Base-by-base conservation (phyloP, 208 protist genomes). In the Crithidia acanthocephali region DNA sequence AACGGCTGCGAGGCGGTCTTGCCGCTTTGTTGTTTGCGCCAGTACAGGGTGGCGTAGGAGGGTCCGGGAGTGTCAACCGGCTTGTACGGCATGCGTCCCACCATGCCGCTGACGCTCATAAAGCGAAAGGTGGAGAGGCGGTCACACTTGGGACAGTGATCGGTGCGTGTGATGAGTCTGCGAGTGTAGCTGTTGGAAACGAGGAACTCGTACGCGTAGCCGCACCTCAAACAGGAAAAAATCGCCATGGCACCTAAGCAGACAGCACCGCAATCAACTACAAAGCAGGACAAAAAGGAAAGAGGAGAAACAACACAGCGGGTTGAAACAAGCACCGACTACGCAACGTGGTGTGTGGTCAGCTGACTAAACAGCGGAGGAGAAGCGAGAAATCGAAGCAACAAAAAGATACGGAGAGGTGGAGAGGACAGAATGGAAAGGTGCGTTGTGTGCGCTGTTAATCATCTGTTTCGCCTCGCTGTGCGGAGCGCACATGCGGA, bases 201-300 rank as follows among this genome's bases (percentile, higher is more conserved):
- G 53, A 89, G 73, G 62, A 91, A 91, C 63, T 93, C 85, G 57
- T 90, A 90, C 74, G 89, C 89, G 72, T 88, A 93, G 47, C 85
- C 88, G 59, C 88, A 93, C 20, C 78, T 72, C 20, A 91, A 22
- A 37, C 88, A 93, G 3, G 88, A 93, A 76, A 93, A 93, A 13
- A 93, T 63, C 22, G 85, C 88, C 88, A 93, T 93, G n/a, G 15
- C 27, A 47, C 35, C 58, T 22, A 20, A 22, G 18, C 18, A 50
- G 18, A 6, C 45, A 50, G 5, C 8, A 50, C 45, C 8, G 4
- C 23, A 20, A 42, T 42, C 22, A 62, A 64, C n/a, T 37, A 56
- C 25, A 51, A 25, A 13, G 9, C 2, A n/a, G 45, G 44, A 27
- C 7, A 22, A n/a, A n/a, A n/a, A n/a, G n/a, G n/a, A n/a, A n/a